phyloP scores from a whole-genome alignment of 345 rosid species.

The Jatropha curcas region DNA sequence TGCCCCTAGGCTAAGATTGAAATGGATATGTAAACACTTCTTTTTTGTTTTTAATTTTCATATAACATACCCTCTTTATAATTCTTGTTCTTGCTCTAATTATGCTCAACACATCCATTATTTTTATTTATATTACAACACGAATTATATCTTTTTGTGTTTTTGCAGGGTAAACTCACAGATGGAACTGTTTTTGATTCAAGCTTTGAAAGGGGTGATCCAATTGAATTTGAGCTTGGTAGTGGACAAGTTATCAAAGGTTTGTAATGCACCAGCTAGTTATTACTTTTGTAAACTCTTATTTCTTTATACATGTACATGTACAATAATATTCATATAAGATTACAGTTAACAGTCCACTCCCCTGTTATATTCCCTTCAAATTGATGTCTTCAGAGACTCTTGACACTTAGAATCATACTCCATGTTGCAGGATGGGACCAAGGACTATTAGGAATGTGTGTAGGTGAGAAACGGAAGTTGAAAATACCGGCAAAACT shows the following conservation, averaged over 20 bases:
- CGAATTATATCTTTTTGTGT: neutral
- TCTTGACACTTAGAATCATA: conserved; percentile 3
- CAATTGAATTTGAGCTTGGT: conserved; percentile 94
- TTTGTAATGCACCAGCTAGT: conserved; percentile 22
- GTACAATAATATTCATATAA: neutral
- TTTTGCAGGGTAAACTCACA: conserved; percentile 77
- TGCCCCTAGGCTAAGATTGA: neutral
- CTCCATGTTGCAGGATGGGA: conserved; percentile 78
- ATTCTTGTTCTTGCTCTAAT: neutral
- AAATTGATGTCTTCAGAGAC: neutral
- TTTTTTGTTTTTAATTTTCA: neutral
- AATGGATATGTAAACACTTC: neutral
- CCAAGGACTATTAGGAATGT: conserved; percentile 86
- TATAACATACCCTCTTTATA: neutral
- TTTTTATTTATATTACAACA: neutral
- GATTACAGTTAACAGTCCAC: neutral
- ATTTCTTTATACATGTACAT: neutral
- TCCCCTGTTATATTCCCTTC: neutral
- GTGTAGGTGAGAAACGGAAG: conserved; percentile 93
- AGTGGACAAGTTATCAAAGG: conserved; percentile 96
- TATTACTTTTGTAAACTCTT: neutral
- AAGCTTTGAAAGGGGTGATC: conserved; percentile 96
- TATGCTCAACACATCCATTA: neutral
- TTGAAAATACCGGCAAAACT: conserved; percentile 91
- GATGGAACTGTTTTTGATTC: conserved; percentile 97